These are phyloP conservation scores for Penicillium sp. DNA, from an alignment of 2,329 filamentous ascomycete species.

Conservation along the genomic window DNA sequence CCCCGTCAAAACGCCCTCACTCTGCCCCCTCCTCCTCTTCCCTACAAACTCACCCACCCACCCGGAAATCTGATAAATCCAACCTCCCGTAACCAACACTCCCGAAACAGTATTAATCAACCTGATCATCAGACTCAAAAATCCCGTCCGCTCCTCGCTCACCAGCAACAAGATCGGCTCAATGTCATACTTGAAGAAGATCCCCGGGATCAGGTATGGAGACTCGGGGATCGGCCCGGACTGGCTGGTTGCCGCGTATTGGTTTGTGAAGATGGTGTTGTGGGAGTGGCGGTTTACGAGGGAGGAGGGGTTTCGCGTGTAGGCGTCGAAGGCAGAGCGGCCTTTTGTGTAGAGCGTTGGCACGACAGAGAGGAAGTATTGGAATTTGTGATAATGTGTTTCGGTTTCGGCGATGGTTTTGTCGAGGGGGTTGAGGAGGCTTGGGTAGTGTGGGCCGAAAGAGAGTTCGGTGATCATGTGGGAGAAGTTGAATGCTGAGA, in stretches of 20 bases:
- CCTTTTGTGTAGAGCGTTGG: slow-evolving; percentile 85
- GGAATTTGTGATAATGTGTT: slow-evolving; percentile 88
- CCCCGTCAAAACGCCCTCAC: slow-evolving; percentile 55
- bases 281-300: slow-evolving; percentile 38
- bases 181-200: slow-evolving; percentile 99
- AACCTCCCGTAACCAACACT: slow-evolving; percentile 89
- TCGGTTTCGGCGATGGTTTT: slow-evolving; percentile 78
- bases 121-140: slow-evolving; percentile 76
- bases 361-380: slow-evolving; percentile 95
- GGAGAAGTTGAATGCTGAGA: slow-evolving; percentile 89
- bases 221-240: slow-evolving; percentile 66
- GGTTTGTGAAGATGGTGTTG: slow-evolving; percentile 78
- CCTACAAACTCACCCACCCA: slow-evolving; percentile 64
- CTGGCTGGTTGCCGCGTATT: slow-evolving; percentile 96
- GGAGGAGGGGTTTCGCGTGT: slow-evolving; percentile 39
- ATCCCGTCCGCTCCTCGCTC: slow-evolving; percentile 75
- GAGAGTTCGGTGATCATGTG: slow-evolving; percentile 95
- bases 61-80: slow-evolving; percentile 83
- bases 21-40: slow-evolving; percentile 45
- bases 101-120: slow-evolving; percentile 89
- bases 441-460: slow-evolving; percentile 95
- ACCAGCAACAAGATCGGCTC: slow-evolving; percentile 90
- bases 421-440: slow-evolving; percentile 90
- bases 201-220: slow-evolving; percentile 69
- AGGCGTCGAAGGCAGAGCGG: slow-evolving; percentile 46